phyloP scores from a whole-genome alignment of 1,139 yeast species.

The Magnusiomyces magnusii region DNA sequence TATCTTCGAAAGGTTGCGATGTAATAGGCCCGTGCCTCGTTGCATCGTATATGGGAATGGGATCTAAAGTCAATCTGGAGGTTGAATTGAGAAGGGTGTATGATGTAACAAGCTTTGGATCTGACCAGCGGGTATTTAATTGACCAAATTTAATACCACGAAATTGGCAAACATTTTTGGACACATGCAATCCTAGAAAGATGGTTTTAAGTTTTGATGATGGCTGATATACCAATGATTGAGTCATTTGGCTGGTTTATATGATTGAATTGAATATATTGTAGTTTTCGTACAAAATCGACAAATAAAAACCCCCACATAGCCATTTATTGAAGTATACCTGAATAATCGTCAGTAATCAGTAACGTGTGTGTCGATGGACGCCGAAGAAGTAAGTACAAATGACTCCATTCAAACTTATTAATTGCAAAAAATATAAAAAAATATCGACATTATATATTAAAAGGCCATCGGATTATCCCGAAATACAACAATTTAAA shows the following conservation, averaged over 20 bases:
- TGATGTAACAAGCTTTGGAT: slow-evolving; percentile 2
- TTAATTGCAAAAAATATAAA: no score
- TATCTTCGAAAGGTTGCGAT: slow-evolving; percentile 14
- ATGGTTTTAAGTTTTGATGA: slow-evolving; percentile 2
- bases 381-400: no score
- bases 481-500: not conserved
- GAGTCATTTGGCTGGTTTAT: no score
- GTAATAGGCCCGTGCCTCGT: slow-evolving; percentile 14
- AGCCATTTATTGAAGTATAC: no score
- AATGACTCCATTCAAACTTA: no score
- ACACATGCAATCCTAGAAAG: slow-evolving; percentile 9
- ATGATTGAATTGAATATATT: no score
- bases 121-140: slow-evolving; percentile 12
- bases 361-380: no score
- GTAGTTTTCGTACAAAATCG: no score
- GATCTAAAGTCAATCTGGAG: not conserved
- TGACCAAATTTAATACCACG: slow-evolving; percentile 15
- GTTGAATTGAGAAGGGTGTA: not conserved
- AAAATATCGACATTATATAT: not conserved
- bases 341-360: no score
- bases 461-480: not conserved
- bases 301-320: no score
- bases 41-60: slow-evolving; percentile 10
- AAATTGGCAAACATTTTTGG: slow-evolving; percentile 10
- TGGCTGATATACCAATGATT: not conserved